Percentiles rank a stretch among this genome's conserved stretches.
Conservation (phyloP, 2,329 filamentous ascomycete genomes). For the Coniochaeta sp. region DNA sequence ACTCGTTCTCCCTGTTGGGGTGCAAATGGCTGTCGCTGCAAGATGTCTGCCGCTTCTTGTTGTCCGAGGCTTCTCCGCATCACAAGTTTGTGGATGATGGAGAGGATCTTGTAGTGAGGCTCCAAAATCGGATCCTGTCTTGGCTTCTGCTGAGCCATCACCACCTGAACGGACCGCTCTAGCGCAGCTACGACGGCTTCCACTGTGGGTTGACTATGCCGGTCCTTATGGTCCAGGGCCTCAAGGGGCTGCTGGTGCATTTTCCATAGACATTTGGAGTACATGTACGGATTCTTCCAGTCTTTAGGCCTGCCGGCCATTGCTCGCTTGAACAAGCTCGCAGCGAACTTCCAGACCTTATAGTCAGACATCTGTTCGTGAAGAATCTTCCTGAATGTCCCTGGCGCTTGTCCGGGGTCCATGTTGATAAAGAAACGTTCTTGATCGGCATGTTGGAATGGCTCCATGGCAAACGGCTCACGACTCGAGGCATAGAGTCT, state of each 20-base stretch:
- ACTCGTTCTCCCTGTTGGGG: constrained; percentile 38
- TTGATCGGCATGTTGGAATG: constrained; percentile 48
- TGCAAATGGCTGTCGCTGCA: constrained; percentile 49
- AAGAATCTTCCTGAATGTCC: constrained; percentile 43
- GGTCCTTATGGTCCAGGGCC: constrained; percentile 35
- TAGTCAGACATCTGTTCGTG: constrained; percentile 51
- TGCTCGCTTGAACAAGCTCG: constrained; percentile 47
- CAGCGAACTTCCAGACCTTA: constrained; percentile 55
- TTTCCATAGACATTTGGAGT: constrained; percentile 56
- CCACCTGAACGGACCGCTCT: constrained; percentile 42
- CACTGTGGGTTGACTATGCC: constrained; percentile 26
- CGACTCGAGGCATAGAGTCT: constrained; percentile 54
- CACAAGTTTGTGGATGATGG: constrained; percentile 75
- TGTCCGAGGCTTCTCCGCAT: constrained; percentile 37
- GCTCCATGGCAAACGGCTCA: constrained; percentile 56
- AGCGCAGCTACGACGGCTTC: constrained; percentile 38
- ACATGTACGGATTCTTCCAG: constrained; percentile 56
- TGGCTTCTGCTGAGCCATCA: constrained; percentile 44
- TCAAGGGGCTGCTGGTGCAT: constrained; percentile 46
- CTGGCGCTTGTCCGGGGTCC: constrained; percentile 9
- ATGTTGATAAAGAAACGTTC: constrained; percentile 48
- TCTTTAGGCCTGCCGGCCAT: constrained; percentile 45
- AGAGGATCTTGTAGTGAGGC: constrained; percentile 86
- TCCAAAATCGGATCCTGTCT: constrained; percentile 72
- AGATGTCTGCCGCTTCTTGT: constrained; percentile 41